A percentile compares a stretch with the other conserved stretches of the same genome.
These are phyloP conservation scores for barrel medic (Medicago truncatula) DNA, from an alignment of 306 rosid genomes.

Conservation along the genomic window MtrunA17r5.0-ANR NC_053048.1:53927501-53928000, in stretches of 20 bases:
- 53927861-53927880: not conserved
- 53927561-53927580: constrained; percentile 26
- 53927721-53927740: constrained; percentile 20
- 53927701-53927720: constrained; percentile 11
- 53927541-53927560: constrained; percentile 29
- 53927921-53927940: not conserved
- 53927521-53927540: not conserved
- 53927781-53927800: constrained; percentile 26
- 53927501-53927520: constrained; percentile 42
- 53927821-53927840: constrained; percentile 44
- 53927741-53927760: not conserved
- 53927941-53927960: not conserved
- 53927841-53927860: constrained; percentile 36
- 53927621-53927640: not conserved
- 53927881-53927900: constrained; percentile 11
- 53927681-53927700: not conserved
- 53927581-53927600: constrained; percentile 7
- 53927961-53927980: not conserved
- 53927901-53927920: constrained; percentile 36
- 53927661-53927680: not conserved
- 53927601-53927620: constrained; percentile 29
- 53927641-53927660: not conserved
- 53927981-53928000: not conserved
- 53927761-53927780: not conserved
- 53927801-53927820: constrained; percentile 24